Conservation (phyloP, 139 green algal genomes). For the Nannochloris sp. region DNA sequence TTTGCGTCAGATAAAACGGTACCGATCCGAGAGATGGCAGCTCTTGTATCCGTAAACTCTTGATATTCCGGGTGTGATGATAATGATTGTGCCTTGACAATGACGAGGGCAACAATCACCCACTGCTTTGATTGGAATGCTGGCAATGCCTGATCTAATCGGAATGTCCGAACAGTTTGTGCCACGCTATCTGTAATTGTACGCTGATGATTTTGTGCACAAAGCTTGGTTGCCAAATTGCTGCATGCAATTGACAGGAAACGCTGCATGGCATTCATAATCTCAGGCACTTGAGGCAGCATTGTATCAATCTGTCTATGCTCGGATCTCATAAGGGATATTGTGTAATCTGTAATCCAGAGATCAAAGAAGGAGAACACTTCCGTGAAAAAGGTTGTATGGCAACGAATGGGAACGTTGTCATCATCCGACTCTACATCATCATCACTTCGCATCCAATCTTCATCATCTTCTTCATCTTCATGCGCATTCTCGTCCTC, state of each 20-base stretch:
- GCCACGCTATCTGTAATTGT: slow-evolving; percentile 10
- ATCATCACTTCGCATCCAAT: neutral
- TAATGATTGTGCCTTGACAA: slow-evolving; percentile 30
- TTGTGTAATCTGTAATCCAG: slow-evolving; percentile 19
- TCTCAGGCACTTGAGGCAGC: neutral
- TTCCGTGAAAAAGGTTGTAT: slow-evolving; percentile 20
- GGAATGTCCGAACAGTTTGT: slow-evolving; percentile 14
- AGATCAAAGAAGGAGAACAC: slow-evolving; percentile 23
- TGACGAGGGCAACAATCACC: slow-evolving; percentile 16
- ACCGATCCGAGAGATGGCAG: slow-evolving; percentile 14
- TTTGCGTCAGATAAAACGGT: neutral
- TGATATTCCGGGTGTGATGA: slow-evolving; percentile 15
- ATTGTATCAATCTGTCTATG: too few species aligned
- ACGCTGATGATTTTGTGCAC: slow-evolving; percentile 1
- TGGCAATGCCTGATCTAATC: slow-evolving; percentile 16
- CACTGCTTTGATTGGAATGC: slow-evolving; percentile 24
- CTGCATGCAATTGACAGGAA: slow-evolving; percentile 12
- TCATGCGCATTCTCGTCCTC: neutral
- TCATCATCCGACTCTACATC: neutral
- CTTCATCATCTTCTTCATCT: neutral
- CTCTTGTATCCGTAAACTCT: slow-evolving; percentile 19
- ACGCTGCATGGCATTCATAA: neutral
- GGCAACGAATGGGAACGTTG: neutral
- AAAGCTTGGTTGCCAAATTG: neutral
- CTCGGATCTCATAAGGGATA: neutral